phyloP scores from a whole-genome alignment of 768 basidiomycete species.

The Mycena haematopus region DNA sequence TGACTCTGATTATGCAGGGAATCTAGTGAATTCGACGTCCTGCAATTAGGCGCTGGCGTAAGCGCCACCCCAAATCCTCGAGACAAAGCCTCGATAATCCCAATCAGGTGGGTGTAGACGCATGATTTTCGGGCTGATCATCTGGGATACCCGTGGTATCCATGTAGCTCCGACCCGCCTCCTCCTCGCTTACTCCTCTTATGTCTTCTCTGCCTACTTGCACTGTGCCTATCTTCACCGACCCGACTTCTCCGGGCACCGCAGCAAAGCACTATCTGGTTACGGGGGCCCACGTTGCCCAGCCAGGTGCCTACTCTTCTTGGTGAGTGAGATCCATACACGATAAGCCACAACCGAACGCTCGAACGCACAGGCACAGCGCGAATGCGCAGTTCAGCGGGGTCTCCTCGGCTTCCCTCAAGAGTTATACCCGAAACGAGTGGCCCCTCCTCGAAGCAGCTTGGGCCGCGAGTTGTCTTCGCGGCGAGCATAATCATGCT shows the following conservation, averaged over 20 bases:
- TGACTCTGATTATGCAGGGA: too few relatives aligned
- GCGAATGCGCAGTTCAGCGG: not conserved
- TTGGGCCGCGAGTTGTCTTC: not conserved
- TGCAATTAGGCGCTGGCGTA: too few relatives aligned
- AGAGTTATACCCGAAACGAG: not conserved
- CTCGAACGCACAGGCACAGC: not conserved
- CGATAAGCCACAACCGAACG: too few relatives aligned
- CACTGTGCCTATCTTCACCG: not conserved
- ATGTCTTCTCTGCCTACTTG: not conserved
- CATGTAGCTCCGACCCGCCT: too few relatives aligned
- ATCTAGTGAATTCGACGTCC: too few relatives aligned
- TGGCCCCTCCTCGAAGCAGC: not conserved
- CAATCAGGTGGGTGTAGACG: too few relatives aligned
- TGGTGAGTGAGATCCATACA: too few relatives aligned
- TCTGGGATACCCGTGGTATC: too few relatives aligned
- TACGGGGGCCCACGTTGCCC: not conserved
- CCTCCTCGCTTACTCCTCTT: too few relatives aligned
- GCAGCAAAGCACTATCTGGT: not conserved
- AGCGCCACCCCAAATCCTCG: too few relatives aligned
- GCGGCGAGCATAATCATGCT: not conserved
- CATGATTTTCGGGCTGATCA: too few relatives aligned
- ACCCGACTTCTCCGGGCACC: not conserved
- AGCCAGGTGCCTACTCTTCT: not conserved
- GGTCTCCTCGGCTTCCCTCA: not conserved
- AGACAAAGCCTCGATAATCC: too few relatives aligned